A percentile compares a stretch with the other conserved stretches of the same genome.
These are phyloP conservation scores for Suhomyces vadensis DNA, from an alignment of 805 yeast species.

Conservation along the genomic window DNA sequence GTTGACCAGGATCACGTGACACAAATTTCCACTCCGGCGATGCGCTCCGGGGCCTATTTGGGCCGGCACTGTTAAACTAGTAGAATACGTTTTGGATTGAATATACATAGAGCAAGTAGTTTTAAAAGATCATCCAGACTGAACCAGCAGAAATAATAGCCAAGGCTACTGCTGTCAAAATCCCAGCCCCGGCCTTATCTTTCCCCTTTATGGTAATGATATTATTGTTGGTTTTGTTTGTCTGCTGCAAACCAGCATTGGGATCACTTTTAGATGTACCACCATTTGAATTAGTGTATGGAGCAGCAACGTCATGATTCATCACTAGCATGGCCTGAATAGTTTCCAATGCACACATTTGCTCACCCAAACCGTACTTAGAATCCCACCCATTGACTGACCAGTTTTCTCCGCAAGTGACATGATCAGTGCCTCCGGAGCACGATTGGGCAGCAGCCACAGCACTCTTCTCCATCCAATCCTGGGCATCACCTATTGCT, in stretches of 20 bases:
- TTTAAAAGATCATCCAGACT: constrained; percentile 72
- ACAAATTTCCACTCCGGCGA: too few species aligned
- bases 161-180: constrained; percentile 75
- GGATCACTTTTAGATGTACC: constrained; percentile 36
- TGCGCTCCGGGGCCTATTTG: too few species aligned
- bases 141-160: constrained; percentile 62
- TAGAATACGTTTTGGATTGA: too few species aligned
- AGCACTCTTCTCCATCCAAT: constrained; percentile 53
- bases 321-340: constrained; percentile 49
- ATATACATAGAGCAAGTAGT: background rate
- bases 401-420: constrained; percentile 82
- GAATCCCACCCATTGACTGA: constrained; percentile 60
- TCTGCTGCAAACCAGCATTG: constrained; percentile 52
- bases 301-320: constrained; percentile 36
- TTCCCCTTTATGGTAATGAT: constrained; percentile 51
- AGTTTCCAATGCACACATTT: constrained; percentile 70
- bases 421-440: constrained; percentile 79
- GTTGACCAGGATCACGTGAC: background rate
- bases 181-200: constrained; percentile 81
- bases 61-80: too few species aligned
- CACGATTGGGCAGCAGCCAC: constrained; percentile 70
- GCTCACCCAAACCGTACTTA: constrained; percentile 74
- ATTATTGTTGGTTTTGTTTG: constrained; percentile 40
- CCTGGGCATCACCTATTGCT: constrained; percentile 17
- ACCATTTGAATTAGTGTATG: constrained; percentile 37